phyloP scores from a whole-genome alignment of 768 basidiomycete species.

The Amanita pseudoporphyria region DNA sequence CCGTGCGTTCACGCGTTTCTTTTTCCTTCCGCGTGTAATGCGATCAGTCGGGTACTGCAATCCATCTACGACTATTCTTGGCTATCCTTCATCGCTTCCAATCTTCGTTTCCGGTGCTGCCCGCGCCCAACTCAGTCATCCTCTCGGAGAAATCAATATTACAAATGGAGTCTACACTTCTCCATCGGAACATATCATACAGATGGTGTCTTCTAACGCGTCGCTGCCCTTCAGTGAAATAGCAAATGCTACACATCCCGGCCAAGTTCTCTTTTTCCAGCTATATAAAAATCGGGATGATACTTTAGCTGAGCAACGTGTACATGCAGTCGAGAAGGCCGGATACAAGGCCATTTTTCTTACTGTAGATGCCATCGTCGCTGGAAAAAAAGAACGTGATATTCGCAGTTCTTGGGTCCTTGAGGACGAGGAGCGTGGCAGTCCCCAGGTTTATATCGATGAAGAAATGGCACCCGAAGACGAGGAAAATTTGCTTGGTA shows the following conservation, averaged over 20 bases:
- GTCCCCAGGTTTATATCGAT: conserved; percentile 21
- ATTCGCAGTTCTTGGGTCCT: conserved; percentile 46
- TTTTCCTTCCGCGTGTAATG: conserved; percentile 82
- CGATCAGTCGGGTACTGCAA: conserved; percentile 52
- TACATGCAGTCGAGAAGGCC: conserved; percentile 58
- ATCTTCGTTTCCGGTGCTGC: conserved; percentile 81
- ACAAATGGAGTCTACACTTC: conserved; percentile 43
- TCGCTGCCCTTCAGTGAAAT: conserved; percentile 60
- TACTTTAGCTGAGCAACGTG: conserved; percentile 52
- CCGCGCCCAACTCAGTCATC: conserved; percentile 81
- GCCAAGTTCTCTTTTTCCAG: conserved; percentile 71
- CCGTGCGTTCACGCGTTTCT: conserved; percentile 77
- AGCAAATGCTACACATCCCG: conserved; percentile 40
- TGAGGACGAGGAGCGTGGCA: conserved; percentile 46
- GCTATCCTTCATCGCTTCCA: conserved; percentile 63
- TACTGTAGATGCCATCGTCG: conserved; percentile 83
- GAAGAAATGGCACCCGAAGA: conserved; percentile 22
- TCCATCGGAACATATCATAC: conserved; percentile 58
- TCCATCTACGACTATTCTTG: conserved; percentile 66
- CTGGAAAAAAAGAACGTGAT: conserved; percentile 75
- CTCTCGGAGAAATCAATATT: conserved; percentile 77
- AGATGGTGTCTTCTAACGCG: conserved; percentile 78
- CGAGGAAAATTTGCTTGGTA: conserved; percentile 41
- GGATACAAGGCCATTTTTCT: conserved; percentile 88
- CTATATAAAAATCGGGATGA: conserved; percentile 78